Percentiles rank a stretch among this genome's conserved stretches.
Evolutionary conservation across 2,329 filamentous ascomycete species (phyloP).

Genomic region (Ceratocystis cacaofunesta): DNA sequence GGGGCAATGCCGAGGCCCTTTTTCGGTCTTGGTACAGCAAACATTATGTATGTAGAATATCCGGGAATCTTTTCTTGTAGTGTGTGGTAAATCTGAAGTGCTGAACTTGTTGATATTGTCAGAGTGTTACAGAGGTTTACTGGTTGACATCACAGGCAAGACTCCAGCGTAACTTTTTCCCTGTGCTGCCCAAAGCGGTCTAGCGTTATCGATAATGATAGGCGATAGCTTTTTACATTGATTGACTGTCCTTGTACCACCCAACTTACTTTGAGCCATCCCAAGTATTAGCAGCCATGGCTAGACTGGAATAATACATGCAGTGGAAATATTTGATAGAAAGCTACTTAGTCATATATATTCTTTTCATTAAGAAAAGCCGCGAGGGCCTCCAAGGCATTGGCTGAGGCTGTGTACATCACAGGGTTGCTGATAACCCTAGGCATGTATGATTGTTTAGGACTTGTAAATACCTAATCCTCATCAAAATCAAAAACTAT

Average conservation of each 20-base stretch:
- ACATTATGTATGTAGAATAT: slow-evolving; percentile 21
- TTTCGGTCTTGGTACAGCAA: slow-evolving; percentile 44
- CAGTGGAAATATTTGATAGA: too few relatives aligned
- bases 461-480: too few relatives aligned
- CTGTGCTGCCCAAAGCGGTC: slow-evolving; percentile 12
- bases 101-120: neutral
- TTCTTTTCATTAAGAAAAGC: neutral
- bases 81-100: neutral
- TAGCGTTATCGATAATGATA: slow-evolving; percentile 15
- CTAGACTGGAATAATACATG: too few relatives aligned
- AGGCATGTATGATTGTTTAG: too few relatives aligned
- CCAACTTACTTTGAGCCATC: neutral
- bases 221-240: neutral
- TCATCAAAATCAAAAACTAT: too few relatives aligned
- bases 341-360: too few relatives aligned
- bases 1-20: slow-evolving; percentile 38
- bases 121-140: slow-evolving; percentile 5
- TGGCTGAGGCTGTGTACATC: neutral
- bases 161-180: slow-evolving; percentile 13
- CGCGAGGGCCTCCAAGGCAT: neutral
- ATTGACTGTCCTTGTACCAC: neutral
- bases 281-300: too few relatives aligned
- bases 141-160: neutral
- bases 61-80: slow-evolving; percentile 12
- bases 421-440: neutral